Conservation (phyloP, 148 eudicot species). For the Vaccinium myrtillus region DNA sequence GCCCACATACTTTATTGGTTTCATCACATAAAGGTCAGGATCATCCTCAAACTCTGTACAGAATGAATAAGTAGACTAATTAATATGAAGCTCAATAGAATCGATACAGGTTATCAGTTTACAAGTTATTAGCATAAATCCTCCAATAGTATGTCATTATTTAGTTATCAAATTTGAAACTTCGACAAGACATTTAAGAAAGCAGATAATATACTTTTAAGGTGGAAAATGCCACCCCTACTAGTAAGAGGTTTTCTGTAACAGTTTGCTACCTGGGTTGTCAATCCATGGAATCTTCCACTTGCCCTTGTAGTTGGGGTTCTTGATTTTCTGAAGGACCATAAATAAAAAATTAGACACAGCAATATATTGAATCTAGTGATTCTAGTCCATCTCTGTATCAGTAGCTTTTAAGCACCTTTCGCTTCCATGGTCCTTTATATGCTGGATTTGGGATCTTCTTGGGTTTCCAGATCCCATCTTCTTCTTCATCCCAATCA, state of each 20-base stretch:
- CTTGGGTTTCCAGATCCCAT: constrained; percentile 82
- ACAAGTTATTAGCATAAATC: not conserved
- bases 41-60: constrained; percentile 92
- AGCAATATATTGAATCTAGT: not conserved
- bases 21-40: constrained; percentile 91
- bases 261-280: constrained; percentile 68
- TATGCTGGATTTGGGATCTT: constrained; percentile 93
- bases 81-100: not conserved
- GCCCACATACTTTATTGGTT: constrained; percentile 89
- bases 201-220: not conserved
- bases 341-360: constrained; percentile 18
- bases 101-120: not conserved
- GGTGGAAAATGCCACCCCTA: not conserved
- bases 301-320: constrained; percentile 92
- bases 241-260: not conserved
- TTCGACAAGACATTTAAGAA: not conserved
- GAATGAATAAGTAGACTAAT: not conserved
- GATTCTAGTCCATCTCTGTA: not conserved
- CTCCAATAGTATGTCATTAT: not conserved
- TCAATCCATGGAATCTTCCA: constrained; percentile 98
- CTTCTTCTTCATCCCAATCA: constrained; percentile 96
- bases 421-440: constrained; percentile 94
- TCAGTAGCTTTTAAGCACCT: constrained; percentile 40
- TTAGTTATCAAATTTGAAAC: not conserved
- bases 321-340: constrained; percentile 71